Evolutionary conservation across 176 grass and related monocot species (phyloP), one percentile per base, ranked within the genome.

Genomic region (Eremochloa ophiuroides): DNA sequence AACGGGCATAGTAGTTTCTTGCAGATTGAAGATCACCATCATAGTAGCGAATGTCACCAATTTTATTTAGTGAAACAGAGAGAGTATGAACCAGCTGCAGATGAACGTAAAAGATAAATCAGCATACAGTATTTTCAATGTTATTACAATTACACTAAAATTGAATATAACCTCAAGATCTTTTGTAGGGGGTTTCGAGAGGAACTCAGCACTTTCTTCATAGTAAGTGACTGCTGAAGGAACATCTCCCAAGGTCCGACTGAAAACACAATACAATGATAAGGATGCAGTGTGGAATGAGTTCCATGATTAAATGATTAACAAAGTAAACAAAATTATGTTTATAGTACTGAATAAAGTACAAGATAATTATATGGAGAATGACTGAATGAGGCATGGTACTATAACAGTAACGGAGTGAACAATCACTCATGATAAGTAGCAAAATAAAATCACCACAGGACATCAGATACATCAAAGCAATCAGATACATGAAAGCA

Each of bases 51-150:
- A 99, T 87, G 69, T 99, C 93, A 70, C 96, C 93, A 77, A 95
- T 87, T 90, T 99, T 99, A 86, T 99, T 95, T 53, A 99, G 89
- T 29, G 96, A 99, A 88, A 99, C 90, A 14, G 96, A 95, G 6
- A 99, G 82, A 1, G 93, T 99, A 82, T 95, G 96, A 5, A 95
- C 96, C 87, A 99, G 62, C 91, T 99, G 82, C 41, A 76, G 66
- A 85, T 86, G 51, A 67, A 79, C 59, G 27, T 66, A 88, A 77
- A 81, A 78, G 59, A 44, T 41, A 72, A 79, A 62, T 74, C n/a
- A 56, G 44, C 20, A 89, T 14, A 66, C 61, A 23, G 5, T 75
- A 68, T 76, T 46, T 34, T 30, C 66, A 16, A 34, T 58, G 12
- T 18, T 50, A 17, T 51, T 53, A 55, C 62, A 47, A 39, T 33